Conservation (phyloP, 2,329 filamentous ascomycete species). For the Helotiales sp. region DNA sequence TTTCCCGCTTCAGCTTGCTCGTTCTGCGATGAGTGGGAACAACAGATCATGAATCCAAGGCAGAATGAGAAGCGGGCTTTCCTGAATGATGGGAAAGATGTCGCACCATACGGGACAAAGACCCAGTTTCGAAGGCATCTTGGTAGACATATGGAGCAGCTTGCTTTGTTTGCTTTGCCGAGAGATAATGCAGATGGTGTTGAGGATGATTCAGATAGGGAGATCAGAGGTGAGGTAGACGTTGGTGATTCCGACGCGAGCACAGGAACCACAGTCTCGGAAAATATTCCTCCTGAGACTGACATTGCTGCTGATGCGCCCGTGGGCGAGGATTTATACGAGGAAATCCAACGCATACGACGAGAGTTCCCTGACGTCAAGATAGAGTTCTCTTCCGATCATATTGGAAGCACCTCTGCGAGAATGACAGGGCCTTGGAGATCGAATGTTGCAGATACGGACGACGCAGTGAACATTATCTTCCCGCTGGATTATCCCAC, state of each 20-base stretch:
- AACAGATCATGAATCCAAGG: slow-evolving; percentile 18
- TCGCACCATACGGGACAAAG: slow-evolving; percentile 25
- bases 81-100: slow-evolving; percentile 15
- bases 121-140: slow-evolving; percentile 34
- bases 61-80: slow-evolving; percentile 18
- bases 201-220: slow-evolving; percentile 16
- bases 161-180: slow-evolving; percentile 37
- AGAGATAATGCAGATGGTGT: slow-evolving; percentile 9
- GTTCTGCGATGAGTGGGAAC: slow-evolving; percentile 43
- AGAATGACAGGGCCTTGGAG: too few species aligned
- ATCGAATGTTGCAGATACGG: too few species aligned
- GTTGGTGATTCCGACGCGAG: not conserved
- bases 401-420: too few species aligned
- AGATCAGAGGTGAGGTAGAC: not conserved
- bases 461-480: too few species aligned
- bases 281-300: not conserved
- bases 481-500: too few species aligned
- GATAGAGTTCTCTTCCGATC: too few species aligned
- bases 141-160: slow-evolving; percentile 37
- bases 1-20: slow-evolving; percentile 38
- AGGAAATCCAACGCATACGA: not conserved
- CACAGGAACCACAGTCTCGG: not conserved
- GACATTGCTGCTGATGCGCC: not conserved
- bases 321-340: not conserved
- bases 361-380: not conserved